A percentile compares a stretch with the other conserved stretches of the same genome.
phyloP scores from a whole-genome alignment of 192 early-diverging fungal genomes.

The Haplosporangium gracile region DNA sequence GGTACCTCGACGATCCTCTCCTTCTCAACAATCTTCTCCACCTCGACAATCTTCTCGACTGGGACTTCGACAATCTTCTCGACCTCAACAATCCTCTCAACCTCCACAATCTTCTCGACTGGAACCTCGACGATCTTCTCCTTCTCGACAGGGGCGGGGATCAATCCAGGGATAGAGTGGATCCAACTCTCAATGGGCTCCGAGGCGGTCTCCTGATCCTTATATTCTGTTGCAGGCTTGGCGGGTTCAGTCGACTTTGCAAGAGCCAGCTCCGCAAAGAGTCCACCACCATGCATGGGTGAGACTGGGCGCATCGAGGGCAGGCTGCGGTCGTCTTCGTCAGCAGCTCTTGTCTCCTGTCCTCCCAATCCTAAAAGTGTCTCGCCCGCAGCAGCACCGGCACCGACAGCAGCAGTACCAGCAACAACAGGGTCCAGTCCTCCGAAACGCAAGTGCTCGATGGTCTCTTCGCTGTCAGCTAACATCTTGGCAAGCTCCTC shows the following conservation, averaged over 20 bases:
- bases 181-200: constrained; percentile 56
- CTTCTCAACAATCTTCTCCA: not conserved
- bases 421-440: not conserved
- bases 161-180: constrained; percentile 46
- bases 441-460: constrained; percentile 62
- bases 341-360: not conserved
- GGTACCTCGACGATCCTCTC: not conserved
- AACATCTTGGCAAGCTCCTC: constrained; percentile 67
- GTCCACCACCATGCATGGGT: constrained; percentile 24
- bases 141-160: not conserved
- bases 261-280: constrained; percentile 54
- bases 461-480: constrained; percentile 67
- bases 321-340: not conserved
- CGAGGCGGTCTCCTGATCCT: constrained; percentile 48
- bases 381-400: not conserved
- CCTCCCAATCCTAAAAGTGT: not conserved
- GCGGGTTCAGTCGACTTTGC: constrained; percentile 27
- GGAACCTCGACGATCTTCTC: not conserved
- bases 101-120: constrained; percentile 4
- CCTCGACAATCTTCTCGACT: not conserved
- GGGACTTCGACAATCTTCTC: not conserved
- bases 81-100: not conserved
- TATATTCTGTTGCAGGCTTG: constrained; percentile 32
- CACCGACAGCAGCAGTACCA: not conserved
- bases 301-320: constrained; percentile 16